Base-by-base conservation (phyloP, 768 basidiomycete species). In the Russula sp. region DNA sequence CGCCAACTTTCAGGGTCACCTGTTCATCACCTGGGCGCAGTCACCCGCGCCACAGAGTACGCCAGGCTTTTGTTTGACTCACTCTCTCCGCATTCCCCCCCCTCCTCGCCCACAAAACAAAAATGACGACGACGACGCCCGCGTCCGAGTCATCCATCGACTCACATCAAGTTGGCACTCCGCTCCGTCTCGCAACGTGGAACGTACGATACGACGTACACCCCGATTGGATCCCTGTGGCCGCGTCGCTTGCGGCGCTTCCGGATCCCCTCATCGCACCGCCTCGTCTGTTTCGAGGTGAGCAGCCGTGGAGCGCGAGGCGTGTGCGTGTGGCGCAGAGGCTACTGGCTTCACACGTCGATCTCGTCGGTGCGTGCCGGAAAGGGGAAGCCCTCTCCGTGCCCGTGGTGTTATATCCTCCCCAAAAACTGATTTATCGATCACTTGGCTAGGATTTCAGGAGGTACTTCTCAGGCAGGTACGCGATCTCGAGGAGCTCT, bases 381-480 rank as follows among this genome's bases (percentile, higher is more conserved):
- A 42, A 20, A 18, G 14, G 18, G 29, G 18, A 39, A 18, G 25
- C 7, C 16, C 29, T 32, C 43, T 43, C 18, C n/a, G 43, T 5
- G 7, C 18, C 13, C 22, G 50, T 13, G 42, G 42, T 36, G 54
- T n/a, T n/a, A 51, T 52, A 25, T 34, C 25, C 25, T 8, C 7
- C 43, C n/a, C n/a, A n/a, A n/a, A n/a, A 14, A 20, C 43, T 61
- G 20, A n/a, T 18, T 22, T 45, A 22, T 9, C 9, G 20, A 16
- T 38, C 5, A 22, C 10, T 20, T 11, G 43, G 10, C 9, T 20
- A 81, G 80, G 77, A 20, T 79, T 81, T 65, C 81, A 82, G 60
- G 81, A 83, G 64, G 83, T 79, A 2, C 73, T 85, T 8, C 70
- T 80, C 29, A 71, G 79, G 56, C 86, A 87, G 68, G 79, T 87